phyloP scores from a whole-genome alignment of 768 basidiomycete genomes.

The Exidia glandulosa region DNA sequence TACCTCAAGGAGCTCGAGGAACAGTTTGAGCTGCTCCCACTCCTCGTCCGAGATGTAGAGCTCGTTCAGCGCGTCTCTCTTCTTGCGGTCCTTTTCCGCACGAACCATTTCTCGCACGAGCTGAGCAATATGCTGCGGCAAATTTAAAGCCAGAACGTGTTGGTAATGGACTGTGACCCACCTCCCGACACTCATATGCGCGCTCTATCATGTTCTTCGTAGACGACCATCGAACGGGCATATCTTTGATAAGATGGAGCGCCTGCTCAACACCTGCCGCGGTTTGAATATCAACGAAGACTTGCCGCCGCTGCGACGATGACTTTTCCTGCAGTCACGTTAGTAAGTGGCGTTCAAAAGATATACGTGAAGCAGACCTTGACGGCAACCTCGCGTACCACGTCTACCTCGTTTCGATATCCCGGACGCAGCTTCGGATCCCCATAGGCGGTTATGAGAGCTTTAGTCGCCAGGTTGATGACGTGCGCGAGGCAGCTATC shows the following conservation, averaged over 20 bases:
- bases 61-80: background rate
- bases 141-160: no score
- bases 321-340: background rate
- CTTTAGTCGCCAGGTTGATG: constrained; percentile 26
- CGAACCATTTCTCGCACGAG: background rate
- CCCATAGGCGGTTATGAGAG: constrained; percentile 29
- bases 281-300: background rate
- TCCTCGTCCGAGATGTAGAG: background rate
- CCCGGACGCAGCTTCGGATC: constrained; percentile 31
- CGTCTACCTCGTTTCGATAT: background rate
- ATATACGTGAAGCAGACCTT: no score
- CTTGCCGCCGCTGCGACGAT: background rate
- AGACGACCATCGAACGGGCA: background rate
- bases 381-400: background rate
- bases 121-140: background rate
- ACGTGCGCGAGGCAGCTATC: constrained; percentile 28
- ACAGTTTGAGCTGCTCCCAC: background rate
- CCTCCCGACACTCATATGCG: background rate
- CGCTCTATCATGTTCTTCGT: background rate
- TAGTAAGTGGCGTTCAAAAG: no score
- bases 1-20: background rate
- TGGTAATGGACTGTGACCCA: no score
- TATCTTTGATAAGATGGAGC: background rate
- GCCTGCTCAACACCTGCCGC: constrained; percentile 8
- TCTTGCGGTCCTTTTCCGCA: background rate